These are phyloP conservation scores for Geotrichum europaeum DNA, from an alignment of 1,139 yeast species.

Conservation along the genomic window DNA sequence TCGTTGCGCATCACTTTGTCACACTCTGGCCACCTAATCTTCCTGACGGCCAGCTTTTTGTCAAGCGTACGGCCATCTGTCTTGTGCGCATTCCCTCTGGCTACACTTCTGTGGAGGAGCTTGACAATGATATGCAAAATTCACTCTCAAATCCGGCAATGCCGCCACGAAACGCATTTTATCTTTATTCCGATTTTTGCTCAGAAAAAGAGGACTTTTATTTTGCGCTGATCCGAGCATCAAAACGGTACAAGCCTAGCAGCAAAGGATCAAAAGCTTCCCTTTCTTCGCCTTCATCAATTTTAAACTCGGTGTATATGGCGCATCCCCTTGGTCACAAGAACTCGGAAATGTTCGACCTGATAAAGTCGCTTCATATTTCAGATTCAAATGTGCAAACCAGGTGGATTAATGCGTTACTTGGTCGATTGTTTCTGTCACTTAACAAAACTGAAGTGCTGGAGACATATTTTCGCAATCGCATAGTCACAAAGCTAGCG, in stretches of 20 bases:
- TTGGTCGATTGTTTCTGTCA: constrained; percentile 76
- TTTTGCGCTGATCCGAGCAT: constrained; percentile 71
- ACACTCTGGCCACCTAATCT: constrained; percentile 80
- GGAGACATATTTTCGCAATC: constrained; percentile 50
- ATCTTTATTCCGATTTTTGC: constrained; percentile 68
- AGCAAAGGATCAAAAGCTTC: not conserved
- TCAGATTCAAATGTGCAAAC: constrained; percentile 79
- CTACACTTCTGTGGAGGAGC: constrained; percentile 8
- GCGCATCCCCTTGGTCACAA: constrained; percentile 72
- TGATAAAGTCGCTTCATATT: constrained; percentile 72
- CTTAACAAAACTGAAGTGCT: constrained; percentile 65
- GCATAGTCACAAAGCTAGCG: constrained; percentile 63
- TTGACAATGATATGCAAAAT: constrained; percentile 15
- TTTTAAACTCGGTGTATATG: constrained; percentile 43
- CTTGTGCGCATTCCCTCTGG: constrained; percentile 33
- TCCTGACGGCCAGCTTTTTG: constrained; percentile 69
- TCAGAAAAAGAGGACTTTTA: constrained; percentile 90
- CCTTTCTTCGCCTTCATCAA: constrained; percentile 18
- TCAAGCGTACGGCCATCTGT: constrained; percentile 74
- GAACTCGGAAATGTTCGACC: constrained; percentile 62
- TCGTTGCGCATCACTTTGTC: constrained; percentile 62
- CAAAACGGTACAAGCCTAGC: constrained; percentile 39
- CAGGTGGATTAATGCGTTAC: constrained; percentile 82
- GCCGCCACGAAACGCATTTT: constrained; percentile 57
- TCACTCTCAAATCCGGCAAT: constrained; percentile 23